These are phyloP conservation scores for Lanmaoa rubissima DNA, from an alignment of 768 basidiomycete genomes.

Conservation along the genomic window DNA sequence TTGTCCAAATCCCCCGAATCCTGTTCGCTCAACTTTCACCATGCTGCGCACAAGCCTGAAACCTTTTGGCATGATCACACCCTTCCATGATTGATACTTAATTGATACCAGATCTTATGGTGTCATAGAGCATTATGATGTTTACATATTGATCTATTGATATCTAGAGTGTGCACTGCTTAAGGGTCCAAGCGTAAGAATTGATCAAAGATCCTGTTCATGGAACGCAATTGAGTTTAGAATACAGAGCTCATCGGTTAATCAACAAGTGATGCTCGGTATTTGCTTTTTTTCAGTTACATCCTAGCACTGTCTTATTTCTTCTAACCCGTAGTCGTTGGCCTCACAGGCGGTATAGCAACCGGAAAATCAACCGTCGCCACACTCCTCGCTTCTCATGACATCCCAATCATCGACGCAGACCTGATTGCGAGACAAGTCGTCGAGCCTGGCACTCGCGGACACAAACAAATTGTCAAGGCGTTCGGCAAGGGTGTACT, in stretches of 20 bases:
- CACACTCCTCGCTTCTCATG: slow-evolving; percentile 57
- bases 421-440: slow-evolving; percentile 86
- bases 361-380: slow-evolving; percentile 97
- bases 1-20: not conserved
- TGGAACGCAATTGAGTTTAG: no score
- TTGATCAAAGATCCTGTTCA: not conserved
- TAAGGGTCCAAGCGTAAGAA: not conserved
- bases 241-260: not conserved
- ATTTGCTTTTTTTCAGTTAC: not conserved
- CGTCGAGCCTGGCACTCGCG: slow-evolving; percentile 79
- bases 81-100: not conserved
- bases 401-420: slow-evolving; percentile 88
- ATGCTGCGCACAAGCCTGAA: not conserved
- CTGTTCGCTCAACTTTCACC: not conserved
- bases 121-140: not conserved
- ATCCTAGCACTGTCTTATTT: not conserved
- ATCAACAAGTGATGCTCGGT: slow-evolving; percentile 15
- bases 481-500: slow-evolving; percentile 75
- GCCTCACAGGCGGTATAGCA: slow-evolving; percentile 94
- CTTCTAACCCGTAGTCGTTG: slow-evolving; percentile 60
- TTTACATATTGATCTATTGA: not conserved
- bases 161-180: not conserved
- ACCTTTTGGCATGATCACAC: not conserved
- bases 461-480: slow-evolving; percentile 60
- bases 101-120: not conserved